Percentiles rank a stretch among this genome's conserved stretches.
These are phyloP conservation scores for Zygnema cylindricum DNA, from an alignment of 139 green algal genomes.

Conservation along the genomic window DNA sequence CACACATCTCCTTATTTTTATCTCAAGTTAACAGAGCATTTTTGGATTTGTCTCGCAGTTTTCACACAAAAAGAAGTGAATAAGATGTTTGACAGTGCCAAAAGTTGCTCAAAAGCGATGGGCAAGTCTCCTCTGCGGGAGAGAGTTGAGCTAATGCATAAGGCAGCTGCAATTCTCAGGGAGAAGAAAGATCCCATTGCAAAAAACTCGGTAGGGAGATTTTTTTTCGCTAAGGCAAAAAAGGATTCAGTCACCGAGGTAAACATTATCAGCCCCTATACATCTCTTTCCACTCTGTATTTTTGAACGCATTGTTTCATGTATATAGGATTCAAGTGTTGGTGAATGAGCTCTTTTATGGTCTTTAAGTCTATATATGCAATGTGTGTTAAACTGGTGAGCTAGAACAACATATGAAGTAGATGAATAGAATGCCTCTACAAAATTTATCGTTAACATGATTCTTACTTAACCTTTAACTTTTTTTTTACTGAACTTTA, in stretches of 20 bases:
- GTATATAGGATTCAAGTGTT: no score
- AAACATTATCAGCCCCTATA: no score
- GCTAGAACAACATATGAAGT: no score
- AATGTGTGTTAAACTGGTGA: no score
- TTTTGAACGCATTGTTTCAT: no score
- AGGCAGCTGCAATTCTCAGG: slow-evolving; percentile 74
- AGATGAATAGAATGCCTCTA: no score
- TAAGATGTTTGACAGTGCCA: slow-evolving; percentile 76
- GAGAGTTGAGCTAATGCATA: slow-evolving; percentile 82
- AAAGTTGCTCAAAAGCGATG: slow-evolving; percentile 83
- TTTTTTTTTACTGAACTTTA: no score
- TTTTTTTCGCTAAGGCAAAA: slow-evolving; percentile 89
- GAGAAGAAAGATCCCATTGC: slow-evolving; percentile 86
- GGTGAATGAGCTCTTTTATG: no score
- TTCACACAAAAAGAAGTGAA: slow-evolving; percentile 92
- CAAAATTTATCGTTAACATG: no score
- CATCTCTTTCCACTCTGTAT: no score
- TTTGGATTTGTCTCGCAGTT: slow-evolving; percentile 68
- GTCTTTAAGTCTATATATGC: no score
- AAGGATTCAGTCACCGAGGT: slow-evolving; percentile 80
- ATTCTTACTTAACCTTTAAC: no score
- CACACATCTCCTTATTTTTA: not conserved
- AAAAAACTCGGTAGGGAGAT: slow-evolving; percentile 84
- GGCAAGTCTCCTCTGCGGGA: slow-evolving; percentile 87
- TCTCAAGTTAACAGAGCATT: not conserved